Evolutionary conservation across 176 grass and related monocot species (phyloP).

Genomic region (Tillandsia leiboldiana): DNA sequence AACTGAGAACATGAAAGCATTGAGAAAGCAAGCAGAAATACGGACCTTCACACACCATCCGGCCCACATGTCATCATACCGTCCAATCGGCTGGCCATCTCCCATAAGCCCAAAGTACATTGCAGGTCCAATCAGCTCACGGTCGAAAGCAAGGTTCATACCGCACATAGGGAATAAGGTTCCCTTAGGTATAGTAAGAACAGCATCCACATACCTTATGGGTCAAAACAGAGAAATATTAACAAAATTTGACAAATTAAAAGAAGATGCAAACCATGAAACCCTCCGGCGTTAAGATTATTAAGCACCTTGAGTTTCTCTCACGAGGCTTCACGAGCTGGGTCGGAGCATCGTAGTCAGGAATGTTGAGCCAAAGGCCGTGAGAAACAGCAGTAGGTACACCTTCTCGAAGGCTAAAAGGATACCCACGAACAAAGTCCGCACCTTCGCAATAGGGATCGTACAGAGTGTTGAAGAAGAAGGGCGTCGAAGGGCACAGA

Average conservation of each 20-base stretch:
- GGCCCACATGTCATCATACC: conserved; percentile 39
- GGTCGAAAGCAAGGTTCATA: conserved; percentile 31
- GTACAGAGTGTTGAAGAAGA: conserved; percentile 49
- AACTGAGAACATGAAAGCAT: background rate
- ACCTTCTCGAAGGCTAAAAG: conserved; percentile 45
- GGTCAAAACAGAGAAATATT: background rate
- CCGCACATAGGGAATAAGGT: conserved; percentile 37
- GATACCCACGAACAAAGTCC: conserved; percentile 46
- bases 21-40: background rate
- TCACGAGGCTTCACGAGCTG: conserved; percentile 39
- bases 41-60: conserved; percentile 33
- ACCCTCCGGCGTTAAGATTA: background rate
- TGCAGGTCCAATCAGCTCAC: conserved; percentile 30
- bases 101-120: conserved; percentile 46
- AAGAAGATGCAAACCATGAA: background rate
- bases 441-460: conserved; percentile 43
- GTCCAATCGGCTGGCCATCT: conserved; percentile 35
- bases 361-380: conserved; percentile 48
- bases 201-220: conserved; percentile 30
- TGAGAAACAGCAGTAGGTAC: conserved; percentile 38
- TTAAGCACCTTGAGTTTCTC: conserved; percentile 30
- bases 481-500: conserved; percentile 33
- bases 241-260: background rate
- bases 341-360: conserved; percentile 42
- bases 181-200: conserved; percentile 34